A percentile compares a stretch with the other conserved stretches of the same genome.
These are phyloP conservation scores for Calendula officinalis DNA, from an alignment of 129 eudicot genomes.

Conservation along the genomic window DNA sequence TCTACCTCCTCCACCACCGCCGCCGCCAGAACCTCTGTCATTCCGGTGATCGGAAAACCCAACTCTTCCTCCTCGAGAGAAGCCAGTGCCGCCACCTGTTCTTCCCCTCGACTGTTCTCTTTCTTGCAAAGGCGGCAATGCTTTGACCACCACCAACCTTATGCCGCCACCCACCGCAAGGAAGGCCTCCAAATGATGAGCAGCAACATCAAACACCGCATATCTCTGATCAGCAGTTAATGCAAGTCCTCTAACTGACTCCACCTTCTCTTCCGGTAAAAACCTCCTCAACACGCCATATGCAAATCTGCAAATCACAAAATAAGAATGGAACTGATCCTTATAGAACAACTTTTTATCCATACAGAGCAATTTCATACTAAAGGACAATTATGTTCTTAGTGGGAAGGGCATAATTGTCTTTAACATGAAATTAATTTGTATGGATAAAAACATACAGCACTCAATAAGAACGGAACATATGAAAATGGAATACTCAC, in stretches of 20 bases:
- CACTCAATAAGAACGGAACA: background rate
- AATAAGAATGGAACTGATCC: slow-evolving; percentile 14
- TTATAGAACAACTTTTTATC: no score
- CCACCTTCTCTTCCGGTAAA: slow-evolving; percentile 73
- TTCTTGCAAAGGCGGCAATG: slow-evolving; percentile 65
- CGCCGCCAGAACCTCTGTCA: slow-evolving; percentile 27
- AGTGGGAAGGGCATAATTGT: background rate
- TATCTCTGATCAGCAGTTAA: slow-evolving; percentile 70
- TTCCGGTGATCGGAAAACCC: slow-evolving; percentile 26
- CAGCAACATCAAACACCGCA: slow-evolving; percentile 68
- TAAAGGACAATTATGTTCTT: no score
- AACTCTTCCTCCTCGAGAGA: slow-evolving; percentile 22
- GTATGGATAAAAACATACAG: no score
- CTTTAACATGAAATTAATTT: no score
- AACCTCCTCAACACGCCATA: slow-evolving; percentile 65
- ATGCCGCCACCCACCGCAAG: slow-evolving; percentile 65
- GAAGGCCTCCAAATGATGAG: slow-evolving; percentile 57
- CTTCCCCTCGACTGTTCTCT: slow-evolving; percentile 54
- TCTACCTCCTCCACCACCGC: slow-evolving; percentile 41
- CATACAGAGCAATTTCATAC: no score
- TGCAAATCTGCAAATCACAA: slow-evolving; percentile 56
- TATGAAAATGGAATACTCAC: slow-evolving; percentile 52
- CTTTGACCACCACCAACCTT: slow-evolving; percentile 58
- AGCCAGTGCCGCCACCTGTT: slow-evolving; percentile 33
- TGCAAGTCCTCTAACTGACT: slow-evolving; percentile 69